Percentiles rank a stretch among this genome's conserved stretches.
Evolutionary conservation across 345 rosid genomes (phyloP).

Genomic region (Physaria fendleri): DNA sequence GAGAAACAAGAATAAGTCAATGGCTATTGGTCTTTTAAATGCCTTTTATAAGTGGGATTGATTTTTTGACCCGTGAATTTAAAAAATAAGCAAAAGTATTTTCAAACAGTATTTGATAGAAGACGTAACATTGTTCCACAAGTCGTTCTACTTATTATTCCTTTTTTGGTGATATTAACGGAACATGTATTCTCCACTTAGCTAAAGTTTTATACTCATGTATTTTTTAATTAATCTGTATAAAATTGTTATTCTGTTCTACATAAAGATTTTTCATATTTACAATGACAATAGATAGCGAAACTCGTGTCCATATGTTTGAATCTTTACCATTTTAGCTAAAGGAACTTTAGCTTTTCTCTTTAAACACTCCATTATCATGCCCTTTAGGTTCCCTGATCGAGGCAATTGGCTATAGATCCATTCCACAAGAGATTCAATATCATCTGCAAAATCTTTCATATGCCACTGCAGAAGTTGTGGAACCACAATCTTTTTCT

Average conservation of each 20-base stretch:
- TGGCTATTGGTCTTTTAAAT: conserved; percentile 18
- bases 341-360: conserved; percentile 43
- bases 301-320: conserved; percentile 70
- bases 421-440: conserved; percentile 81
- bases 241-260: neutral
- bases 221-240: neutral
- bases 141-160: conserved; percentile 3
- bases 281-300: conserved; percentile 58
- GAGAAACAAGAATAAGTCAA: conserved; percentile 23
- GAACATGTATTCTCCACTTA: conserved; percentile 28
- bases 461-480: conserved; percentile 86
- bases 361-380: conserved; percentile 68
- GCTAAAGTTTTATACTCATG: conserved; percentile 10
- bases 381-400: conserved; percentile 49
- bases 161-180: conserved; percentile 21
- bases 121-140: conserved; percentile 18
- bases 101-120: conserved; percentile 30
- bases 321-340: conserved; percentile 56
- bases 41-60: conserved; percentile 27
- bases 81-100: neutral
- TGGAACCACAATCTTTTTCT: conserved; percentile 72
- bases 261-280: neutral
- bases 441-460: conserved; percentile 81
- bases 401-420: conserved; percentile 77
- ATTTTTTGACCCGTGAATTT: conserved; percentile 12